Conservation (phyloP, 208 protist species). For the Trypanosoma avium region DNA sequence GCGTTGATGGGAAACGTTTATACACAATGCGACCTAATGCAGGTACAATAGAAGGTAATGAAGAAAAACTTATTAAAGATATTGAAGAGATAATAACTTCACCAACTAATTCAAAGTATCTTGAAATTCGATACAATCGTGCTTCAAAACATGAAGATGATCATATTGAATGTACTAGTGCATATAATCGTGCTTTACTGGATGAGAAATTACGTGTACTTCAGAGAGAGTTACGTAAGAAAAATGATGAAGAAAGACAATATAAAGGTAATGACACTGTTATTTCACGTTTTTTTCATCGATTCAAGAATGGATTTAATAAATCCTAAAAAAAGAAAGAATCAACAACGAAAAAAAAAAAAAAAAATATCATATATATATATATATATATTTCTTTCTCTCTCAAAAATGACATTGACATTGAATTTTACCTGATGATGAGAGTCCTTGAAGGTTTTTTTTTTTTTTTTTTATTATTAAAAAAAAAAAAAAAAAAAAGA, state of each 20-base stretch:
- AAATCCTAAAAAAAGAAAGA: conserved; percentile 6
- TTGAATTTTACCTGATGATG: not conserved
- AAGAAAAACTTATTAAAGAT: conserved; percentile 71
- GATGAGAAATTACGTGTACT: conserved; percentile 83
- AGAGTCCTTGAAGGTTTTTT: conserved; percentile 3
- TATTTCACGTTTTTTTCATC: conserved; percentile 15
- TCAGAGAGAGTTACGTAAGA: conserved; percentile 71
- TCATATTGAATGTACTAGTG: conserved; percentile 82
- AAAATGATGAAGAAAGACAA: conserved; percentile 43
- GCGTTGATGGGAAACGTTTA: conserved; percentile 81
- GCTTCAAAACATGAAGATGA: conserved; percentile 71
- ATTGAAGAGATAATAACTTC: conserved; percentile 71
- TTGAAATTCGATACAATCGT: conserved; percentile 77
- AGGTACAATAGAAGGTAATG: conserved; percentile 36
- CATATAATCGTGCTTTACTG: conserved; percentile 80
- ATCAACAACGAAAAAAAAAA: not conserved
- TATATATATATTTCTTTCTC: not conserved
- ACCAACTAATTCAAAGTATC: conserved; percentile 75
- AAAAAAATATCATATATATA: not conserved
- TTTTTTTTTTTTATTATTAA: too few relatives aligned
- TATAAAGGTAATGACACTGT: conserved; percentile 16
- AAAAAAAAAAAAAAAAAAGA: too few relatives aligned
- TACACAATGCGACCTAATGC: conserved; percentile 79
- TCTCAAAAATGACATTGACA: too few relatives aligned
- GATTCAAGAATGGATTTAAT: conserved; percentile 13